A percentile compares a stretch with the other conserved stretches of the same genome.
phyloP scores from a whole-genome alignment of 2,329 filamentous ascomycete species.

The Aspergillus calidoustus region DNA sequence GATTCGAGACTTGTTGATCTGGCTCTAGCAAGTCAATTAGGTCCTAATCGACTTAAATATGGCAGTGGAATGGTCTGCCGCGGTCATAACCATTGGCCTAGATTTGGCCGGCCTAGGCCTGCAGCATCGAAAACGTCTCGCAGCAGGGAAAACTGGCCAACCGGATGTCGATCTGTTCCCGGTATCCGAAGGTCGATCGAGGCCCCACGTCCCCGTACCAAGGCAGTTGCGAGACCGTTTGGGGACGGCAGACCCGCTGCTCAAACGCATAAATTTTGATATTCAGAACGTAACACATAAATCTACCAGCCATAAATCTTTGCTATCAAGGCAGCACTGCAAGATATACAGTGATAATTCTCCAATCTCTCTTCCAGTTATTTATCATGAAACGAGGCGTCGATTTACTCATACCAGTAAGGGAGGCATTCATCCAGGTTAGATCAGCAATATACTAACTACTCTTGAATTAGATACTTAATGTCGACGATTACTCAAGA shows the following conservation, averaged over 20 bases:
- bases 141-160: neutral
- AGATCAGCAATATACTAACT: constrained; percentile 6
- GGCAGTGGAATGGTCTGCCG: neutral
- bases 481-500: neutral
- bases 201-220: constrained; percentile 2
- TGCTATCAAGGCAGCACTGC: constrained; percentile 3
- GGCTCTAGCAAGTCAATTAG: constrained; percentile 5
- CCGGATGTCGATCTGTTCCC: neutral
- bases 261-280: neutral
- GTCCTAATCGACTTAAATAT: constrained; percentile 6
- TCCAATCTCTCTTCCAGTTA: constrained; percentile 1
- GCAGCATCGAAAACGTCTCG: constrained; percentile 5
- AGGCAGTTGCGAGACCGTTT: neutral
- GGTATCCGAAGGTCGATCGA: neutral
- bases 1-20: constrained; percentile 5
- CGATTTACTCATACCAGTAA: constrained; percentile 7
- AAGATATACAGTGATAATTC: constrained; percentile 3
- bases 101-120: neutral
- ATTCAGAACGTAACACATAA: constrained; percentile 1
- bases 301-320: constrained; percentile 8
- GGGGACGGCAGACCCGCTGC: constrained; percentile 5
- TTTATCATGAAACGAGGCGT: constrained; percentile 4
- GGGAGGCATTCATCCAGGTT: constrained; percentile 1
- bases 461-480: constrained; percentile 6
- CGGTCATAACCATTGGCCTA: neutral